Evolutionary conservation across 2,329 filamentous ascomycete species (phyloP).

Genomic region (Diplodia corticola): DNA sequence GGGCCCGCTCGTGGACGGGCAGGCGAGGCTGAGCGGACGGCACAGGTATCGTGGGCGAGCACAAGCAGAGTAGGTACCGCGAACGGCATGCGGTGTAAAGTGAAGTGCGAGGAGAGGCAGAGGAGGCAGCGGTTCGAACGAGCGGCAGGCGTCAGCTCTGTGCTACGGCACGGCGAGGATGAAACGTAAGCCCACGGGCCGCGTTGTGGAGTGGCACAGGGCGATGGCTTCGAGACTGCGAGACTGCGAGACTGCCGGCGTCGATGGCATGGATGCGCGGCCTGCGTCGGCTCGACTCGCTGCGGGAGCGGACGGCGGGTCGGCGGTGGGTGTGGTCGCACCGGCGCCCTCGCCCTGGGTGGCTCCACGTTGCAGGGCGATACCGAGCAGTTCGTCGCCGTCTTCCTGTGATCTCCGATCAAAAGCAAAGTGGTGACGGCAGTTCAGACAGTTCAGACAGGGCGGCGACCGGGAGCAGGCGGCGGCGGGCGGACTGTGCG

Average conservation of each 20-base stretch:
- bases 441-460: too few relatives aligned
- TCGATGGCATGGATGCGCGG: slow-evolving; percentile 10
- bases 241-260: neutral
- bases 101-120: neutral
- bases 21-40: neutral
- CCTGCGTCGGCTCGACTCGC: slow-evolving; percentile 12
- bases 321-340: slow-evolving; percentile 13
- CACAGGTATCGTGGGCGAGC: neutral
- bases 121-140: neutral
- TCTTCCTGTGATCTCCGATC: slow-evolving; percentile 12
- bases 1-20: neutral
- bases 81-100: slow-evolving; percentile 1
- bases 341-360: slow-evolving; percentile 4
- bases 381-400: neutral
- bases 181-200: slow-evolving; percentile 16
- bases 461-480: too few relatives aligned
- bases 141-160: slow-evolving; percentile 14
- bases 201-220: slow-evolving; percentile 1
- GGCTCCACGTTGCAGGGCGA: slow-evolving; percentile 23
- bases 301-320: slow-evolving; percentile 6
- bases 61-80: too few relatives aligned
- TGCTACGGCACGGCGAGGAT: slow-evolving; percentile 3
- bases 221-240: neutral
- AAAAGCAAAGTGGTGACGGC: slow-evolving; percentile 6
- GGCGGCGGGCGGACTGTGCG: slow-evolving; percentile 2